phyloP scores from a whole-genome alignment of 129 eudicot species.

The Apium graveolens region DNA sequence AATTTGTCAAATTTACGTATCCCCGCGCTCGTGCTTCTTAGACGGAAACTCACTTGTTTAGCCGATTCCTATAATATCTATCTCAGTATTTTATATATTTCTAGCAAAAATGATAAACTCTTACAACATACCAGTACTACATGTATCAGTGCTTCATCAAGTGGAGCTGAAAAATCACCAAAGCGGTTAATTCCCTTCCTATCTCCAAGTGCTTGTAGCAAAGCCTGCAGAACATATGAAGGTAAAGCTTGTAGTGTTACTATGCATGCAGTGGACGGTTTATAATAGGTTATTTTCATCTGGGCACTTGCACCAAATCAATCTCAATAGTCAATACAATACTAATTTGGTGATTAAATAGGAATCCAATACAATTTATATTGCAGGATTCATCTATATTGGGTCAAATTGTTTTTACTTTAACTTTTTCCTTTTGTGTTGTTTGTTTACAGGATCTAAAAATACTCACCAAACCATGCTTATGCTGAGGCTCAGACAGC shows the following conservation, averaged over 20 bases:
- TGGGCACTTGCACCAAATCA: neutral
- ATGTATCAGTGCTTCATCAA: constrained; percentile 87
- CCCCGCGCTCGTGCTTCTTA: too few relatives aligned
- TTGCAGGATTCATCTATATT: neutral
- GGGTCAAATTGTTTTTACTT: neutral
- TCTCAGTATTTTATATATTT: neutral
- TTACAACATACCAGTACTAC: constrained; percentile 71
- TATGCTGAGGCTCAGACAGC: neutral
- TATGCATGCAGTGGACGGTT: neutral
- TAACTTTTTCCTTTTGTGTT: neutral
- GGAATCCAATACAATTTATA: neutral
- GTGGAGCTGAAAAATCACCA: constrained; percentile 97
- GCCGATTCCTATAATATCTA: neutral
- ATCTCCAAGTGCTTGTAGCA: constrained; percentile 93
- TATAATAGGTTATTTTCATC: neutral
- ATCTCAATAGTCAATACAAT: neutral
- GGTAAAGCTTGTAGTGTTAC: neutral
- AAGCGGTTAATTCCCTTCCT: constrained; percentile 90
- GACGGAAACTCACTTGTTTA: too few relatives aligned
- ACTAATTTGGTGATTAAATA: neutral
- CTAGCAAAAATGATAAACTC: neutral
- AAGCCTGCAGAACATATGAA: constrained; percentile 48
- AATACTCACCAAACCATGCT: neutral
- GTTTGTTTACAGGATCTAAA: neutral
- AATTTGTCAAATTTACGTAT: too few relatives aligned